phyloP scores from a whole-genome alignment of 2,329 filamentous ascomycete genomes.

The Fusarium bulbicola region DNA sequence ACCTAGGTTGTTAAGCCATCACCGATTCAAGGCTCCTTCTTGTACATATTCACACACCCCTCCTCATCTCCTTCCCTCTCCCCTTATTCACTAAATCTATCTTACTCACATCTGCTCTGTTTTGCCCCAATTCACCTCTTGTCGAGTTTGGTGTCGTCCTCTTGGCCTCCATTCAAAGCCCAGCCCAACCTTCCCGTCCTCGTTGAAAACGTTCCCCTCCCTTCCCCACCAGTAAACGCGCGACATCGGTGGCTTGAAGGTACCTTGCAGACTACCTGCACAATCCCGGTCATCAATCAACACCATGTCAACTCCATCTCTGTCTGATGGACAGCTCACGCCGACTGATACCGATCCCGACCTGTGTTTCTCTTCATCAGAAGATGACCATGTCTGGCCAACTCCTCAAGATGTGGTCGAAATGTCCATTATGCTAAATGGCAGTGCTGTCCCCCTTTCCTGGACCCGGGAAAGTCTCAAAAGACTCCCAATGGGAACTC shows the following conservation, averaged over 20 bases:
- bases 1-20: constrained; percentile 6
- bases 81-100: constrained; percentile 10
- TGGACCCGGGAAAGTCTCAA: constrained; percentile 43
- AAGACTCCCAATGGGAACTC: constrained; percentile 47
- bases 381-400: constrained; percentile 40
- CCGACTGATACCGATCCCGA: constrained; percentile 42
- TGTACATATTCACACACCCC: constrained; percentile 29
- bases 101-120: constrained; percentile 12
- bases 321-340: constrained; percentile 42
- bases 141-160: constrained; percentile 13
- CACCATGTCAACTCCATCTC: constrained; percentile 41
- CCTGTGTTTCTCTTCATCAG: constrained; percentile 32
- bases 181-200: constrained; percentile 13
- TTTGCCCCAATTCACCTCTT: constrained; percentile 1
- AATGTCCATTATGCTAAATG: constrained; percentile 43
- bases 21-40: constrained; percentile 10
- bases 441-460: constrained; percentile 35
- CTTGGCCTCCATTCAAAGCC: constrained; percentile 12
- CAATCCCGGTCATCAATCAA: constrained; percentile 37
- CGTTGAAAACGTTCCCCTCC: not conserved
- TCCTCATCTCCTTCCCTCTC: constrained; percentile 3
- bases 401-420: constrained; percentile 41
- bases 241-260: constrained; percentile 41
- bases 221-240: constrained; percentile 27
- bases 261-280: constrained; percentile 42